These are phyloP conservation scores for Serendipita sp. DNA, from an alignment of 768 basidiomycete genomes.

Conservation along the genomic window DNA sequence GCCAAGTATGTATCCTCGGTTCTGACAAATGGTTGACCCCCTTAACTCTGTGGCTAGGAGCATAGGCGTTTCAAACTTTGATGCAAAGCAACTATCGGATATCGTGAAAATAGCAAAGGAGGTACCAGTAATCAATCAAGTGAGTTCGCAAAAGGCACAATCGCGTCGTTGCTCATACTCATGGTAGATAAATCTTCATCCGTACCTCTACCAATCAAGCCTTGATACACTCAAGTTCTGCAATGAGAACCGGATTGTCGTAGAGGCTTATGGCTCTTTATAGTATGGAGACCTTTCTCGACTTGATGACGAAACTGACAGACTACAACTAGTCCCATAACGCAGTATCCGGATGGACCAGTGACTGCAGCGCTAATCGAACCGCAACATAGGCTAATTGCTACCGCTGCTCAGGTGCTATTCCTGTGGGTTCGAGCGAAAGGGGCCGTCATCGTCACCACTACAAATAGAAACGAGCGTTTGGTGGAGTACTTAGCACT, in stretches of 20 bases:
- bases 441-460: constrained; percentile 51
- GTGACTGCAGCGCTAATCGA: constrained; percentile 39
- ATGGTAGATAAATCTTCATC: constrained; percentile 46
- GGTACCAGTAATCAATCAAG: constrained; percentile 59
- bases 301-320: not conserved
- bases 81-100: constrained; percentile 32
- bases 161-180: not conserved
- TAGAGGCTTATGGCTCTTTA: constrained; percentile 52
- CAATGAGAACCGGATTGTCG: constrained; percentile 40
- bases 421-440: constrained; percentile 56
- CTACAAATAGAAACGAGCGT: constrained; percentile 41
- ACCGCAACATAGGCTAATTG: constrained; percentile 36
- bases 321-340: constrained; percentile 17
- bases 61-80: constrained; percentile 61
- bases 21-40: not conserved
- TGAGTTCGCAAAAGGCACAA: constrained; percentile 12
- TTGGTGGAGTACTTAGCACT: constrained; percentile 52
- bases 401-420: constrained; percentile 48
- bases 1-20: constrained; percentile 18
- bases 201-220: constrained; percentile 49
- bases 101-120: constrained; percentile 34
- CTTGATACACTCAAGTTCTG: constrained; percentile 39
- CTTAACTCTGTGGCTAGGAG: constrained; percentile 26
- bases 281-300: not conserved
- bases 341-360: constrained; percentile 31